Evolutionary conservation across 2,329 filamentous ascomycete species (phyloP).

Genomic region (Rutstroemia sydowiana): DNA sequence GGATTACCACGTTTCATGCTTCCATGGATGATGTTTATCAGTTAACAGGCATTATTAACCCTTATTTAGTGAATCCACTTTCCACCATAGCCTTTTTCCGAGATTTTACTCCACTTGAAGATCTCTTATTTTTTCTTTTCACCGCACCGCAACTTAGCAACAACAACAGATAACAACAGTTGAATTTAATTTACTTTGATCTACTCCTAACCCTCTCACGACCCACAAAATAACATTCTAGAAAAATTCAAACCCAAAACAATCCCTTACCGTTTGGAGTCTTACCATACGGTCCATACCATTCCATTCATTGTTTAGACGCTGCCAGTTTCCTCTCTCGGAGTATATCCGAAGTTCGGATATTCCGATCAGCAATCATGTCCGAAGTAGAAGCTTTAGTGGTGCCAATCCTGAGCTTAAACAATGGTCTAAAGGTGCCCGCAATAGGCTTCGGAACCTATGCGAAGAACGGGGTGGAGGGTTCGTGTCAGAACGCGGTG

Average conservation of each 20-base stretch:
- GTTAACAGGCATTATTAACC: not conserved
- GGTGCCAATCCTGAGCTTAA: slow-evolving; percentile 21
- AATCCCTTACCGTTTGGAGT: no score
- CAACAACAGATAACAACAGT: no score
- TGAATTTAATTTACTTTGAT: not conserved
- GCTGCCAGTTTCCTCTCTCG: no score
- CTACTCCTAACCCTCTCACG: not conserved
- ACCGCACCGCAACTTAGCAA: no score
- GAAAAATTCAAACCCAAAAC: no score
- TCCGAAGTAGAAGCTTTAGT: not conserved
- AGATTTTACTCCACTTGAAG: not conserved
- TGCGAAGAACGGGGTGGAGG: slow-evolving; percentile 24
- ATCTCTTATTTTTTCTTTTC: no score
- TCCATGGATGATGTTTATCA: not conserved
- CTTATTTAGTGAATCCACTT: not conserved
- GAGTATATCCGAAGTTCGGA: no score
- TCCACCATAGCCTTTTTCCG: not conserved
- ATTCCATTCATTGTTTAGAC: no score
- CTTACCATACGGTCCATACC: no score
- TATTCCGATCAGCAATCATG: slow-evolving; percentile 1
- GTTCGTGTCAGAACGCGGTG: slow-evolving; percentile 39
- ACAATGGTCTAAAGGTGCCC: slow-evolving; percentile 31
- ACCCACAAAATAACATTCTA: not conserved
- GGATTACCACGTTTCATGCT: slow-evolving; percentile 9
- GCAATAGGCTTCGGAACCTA: slow-evolving; percentile 38